Conservation (phyloP, 495 filamentous ascomycete genomes). For the Hypoxylon rickii region DNA sequence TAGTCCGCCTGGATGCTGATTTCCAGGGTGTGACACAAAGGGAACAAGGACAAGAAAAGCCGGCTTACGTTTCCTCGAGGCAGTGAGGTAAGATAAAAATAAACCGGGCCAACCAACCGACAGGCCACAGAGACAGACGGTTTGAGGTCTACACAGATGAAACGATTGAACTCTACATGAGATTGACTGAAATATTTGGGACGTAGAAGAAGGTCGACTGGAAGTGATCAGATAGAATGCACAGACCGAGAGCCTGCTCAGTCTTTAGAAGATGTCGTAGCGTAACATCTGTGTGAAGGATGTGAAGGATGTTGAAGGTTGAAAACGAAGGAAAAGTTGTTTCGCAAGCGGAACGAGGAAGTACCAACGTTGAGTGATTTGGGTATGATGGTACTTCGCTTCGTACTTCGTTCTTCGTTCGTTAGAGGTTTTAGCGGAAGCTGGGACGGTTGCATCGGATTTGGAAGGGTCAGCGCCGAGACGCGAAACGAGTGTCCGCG, state of each 20-base stretch:
- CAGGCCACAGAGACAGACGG: too few species aligned
- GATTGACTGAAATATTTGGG: too few species aligned
- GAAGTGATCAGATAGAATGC: background rate
- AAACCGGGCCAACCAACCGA: background rate
- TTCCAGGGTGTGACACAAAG: background rate
- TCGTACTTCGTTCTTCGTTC: too few species aligned
- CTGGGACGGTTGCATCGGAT: background rate
- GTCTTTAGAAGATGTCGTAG: slow-evolving; percentile 20
- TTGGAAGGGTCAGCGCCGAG: background rate
- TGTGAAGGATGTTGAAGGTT: background rate
- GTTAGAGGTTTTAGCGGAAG: background rate
- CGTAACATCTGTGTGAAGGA: slow-evolving; percentile 3
- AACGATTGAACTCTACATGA: too few species aligned
- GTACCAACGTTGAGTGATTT: too few species aligned
- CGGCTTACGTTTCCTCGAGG: background rate
- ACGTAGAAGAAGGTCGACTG: too few species aligned
- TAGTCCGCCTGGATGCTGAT: too few species aligned
- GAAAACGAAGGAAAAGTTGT: too few species aligned
- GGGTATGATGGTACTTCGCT: too few species aligned
- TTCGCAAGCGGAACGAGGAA: too few species aligned
- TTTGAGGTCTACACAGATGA: background rate
- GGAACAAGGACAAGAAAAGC: background rate
- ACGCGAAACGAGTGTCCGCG: slow-evolving; percentile 20
- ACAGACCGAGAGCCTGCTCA: slow-evolving; percentile 36
- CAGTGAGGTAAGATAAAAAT: background rate